phyloP scores from a whole-genome alignment of 176 grass and related monocot genomes.

The Eleusine indica region DNA sequence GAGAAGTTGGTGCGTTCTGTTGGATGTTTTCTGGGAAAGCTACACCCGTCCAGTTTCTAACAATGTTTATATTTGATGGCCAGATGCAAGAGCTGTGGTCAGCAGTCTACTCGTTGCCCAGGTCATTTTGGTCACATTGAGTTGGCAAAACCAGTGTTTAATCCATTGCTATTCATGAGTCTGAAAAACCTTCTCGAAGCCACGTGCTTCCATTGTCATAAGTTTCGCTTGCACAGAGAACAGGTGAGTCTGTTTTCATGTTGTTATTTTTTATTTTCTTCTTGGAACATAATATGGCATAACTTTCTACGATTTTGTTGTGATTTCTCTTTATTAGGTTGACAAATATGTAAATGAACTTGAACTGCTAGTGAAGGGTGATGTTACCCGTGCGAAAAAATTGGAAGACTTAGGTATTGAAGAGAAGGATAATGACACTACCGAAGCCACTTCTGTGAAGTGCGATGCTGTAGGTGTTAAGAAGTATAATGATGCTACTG shows the following conservation, averaged over 20 bases:
- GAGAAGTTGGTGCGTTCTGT: neutral
- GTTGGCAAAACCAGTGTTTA: conserved; percentile 68
- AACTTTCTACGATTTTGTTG: neutral
- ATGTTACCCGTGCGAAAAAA: conserved; percentile 66
- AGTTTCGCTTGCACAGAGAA: conserved; percentile 58
- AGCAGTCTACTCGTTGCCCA: conserved; percentile 60
- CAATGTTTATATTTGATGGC: conserved; percentile 28
- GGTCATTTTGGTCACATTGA: conserved; percentile 96
- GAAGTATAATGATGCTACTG: conserved; percentile 44
- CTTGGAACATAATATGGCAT: neutral
- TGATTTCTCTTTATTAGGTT: conserved; percentile 52
- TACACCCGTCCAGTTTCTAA: conserved; percentile 13
- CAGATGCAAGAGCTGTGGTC: conserved; percentile 90
- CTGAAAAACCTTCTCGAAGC: conserved; percentile 62
- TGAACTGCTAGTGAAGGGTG: conserved; percentile 65
- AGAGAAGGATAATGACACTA: conserved; percentile 45
- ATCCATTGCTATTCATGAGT: conserved; percentile 74
- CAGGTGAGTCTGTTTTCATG: conserved; percentile 44
- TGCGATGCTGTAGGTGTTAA: conserved; percentile 24
- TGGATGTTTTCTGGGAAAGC: neutral
- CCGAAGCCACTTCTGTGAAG: too few species aligned
- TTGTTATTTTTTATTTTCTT: conserved; percentile 5
- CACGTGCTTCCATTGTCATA: conserved; percentile 81
- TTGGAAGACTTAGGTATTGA: conserved; percentile 42
- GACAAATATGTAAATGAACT: conserved; percentile 57